Evolutionary conservation across 2,329 filamentous ascomycete species (phyloP).

Genomic region (Gnomoniopsis smithogilvyi): DNA sequence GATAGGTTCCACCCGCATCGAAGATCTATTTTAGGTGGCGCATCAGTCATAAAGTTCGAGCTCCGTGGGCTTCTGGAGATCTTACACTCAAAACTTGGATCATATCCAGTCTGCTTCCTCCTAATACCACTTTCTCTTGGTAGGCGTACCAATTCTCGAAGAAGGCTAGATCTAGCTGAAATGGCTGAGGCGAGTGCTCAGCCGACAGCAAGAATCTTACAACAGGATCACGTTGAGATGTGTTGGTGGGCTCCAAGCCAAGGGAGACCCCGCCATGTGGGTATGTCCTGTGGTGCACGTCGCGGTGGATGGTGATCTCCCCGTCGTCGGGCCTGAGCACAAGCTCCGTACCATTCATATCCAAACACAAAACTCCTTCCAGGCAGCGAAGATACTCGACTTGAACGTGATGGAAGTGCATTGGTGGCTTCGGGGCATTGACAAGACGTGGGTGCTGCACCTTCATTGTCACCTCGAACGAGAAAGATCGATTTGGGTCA

Average conservation of each 20-base stretch:
- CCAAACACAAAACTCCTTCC: constrained; percentile 26
- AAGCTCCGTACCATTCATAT: constrained; percentile 29
- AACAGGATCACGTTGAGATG: too few relatives aligned
- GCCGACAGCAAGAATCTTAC: constrained; percentile 24
- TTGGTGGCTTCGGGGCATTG: constrained; percentile 23
- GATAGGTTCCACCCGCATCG: constrained; percentile 36
- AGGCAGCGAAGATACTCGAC: constrained; percentile 29
- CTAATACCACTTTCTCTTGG: too few relatives aligned
- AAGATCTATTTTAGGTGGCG: too few relatives aligned
- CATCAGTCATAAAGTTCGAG: too few relatives aligned
- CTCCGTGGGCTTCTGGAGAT: too few relatives aligned
- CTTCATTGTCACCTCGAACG: neutral
- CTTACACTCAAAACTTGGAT: too few relatives aligned
- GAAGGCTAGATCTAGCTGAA: constrained; percentile 29
- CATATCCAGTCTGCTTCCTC: too few relatives aligned
- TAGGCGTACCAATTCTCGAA: constrained; percentile 35
- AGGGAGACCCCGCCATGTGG: too few relatives aligned
- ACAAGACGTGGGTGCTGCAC: neutral
- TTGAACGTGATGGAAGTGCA: constrained; percentile 31
- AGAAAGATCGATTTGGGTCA: too few relatives aligned
- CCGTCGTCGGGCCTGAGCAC: too few relatives aligned
- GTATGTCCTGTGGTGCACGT: neutral
- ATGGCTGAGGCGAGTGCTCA: constrained; percentile 24
- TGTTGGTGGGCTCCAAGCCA: too few relatives aligned
- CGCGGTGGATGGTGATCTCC: neutral